Percentiles rank a stretch among this genome's conserved stretches.
Conservation (phyloP, 306 rosid species). For the Quercus parvula region DNA sequence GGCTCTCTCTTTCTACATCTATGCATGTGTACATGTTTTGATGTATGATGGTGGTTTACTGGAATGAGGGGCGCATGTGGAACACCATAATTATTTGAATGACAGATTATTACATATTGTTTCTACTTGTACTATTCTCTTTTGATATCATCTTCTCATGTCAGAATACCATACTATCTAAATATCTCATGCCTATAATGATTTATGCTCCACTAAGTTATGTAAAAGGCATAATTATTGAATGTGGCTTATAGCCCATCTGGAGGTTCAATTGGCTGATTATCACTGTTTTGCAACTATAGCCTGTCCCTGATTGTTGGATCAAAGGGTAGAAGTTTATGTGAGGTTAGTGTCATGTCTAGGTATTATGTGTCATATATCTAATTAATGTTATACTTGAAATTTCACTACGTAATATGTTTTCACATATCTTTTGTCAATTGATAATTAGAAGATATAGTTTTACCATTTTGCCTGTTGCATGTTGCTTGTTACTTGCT, state of each 20-base stretch:
- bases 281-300: not conserved
- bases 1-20: slow-evolving; percentile 23
- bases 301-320: not conserved
- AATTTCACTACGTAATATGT: not conserved
- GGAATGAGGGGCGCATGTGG: not conserved
- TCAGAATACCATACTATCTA: not conserved
- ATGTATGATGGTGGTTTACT: not conserved
- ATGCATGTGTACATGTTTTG: not conserved
- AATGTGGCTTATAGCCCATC: not conserved
- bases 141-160: not conserved
- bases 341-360: not conserved
- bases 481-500: not conserved
- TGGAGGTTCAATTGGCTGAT: not conserved
- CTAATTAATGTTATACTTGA: not conserved
- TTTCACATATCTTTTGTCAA: not conserved
- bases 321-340: not conserved
- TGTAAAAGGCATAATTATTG: not conserved
- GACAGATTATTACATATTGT: not conserved
- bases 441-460: not conserved
- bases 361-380: not conserved
- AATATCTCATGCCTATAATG: not conserved
- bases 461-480: not conserved
- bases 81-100: not conserved
- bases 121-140: not conserved
- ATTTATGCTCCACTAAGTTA: not conserved